These are phyloP conservation scores for Aotearoamyces nothofagi DNA, from an alignment of 2,329 filamentous ascomycete species.

Conservation along the genomic window DNA sequence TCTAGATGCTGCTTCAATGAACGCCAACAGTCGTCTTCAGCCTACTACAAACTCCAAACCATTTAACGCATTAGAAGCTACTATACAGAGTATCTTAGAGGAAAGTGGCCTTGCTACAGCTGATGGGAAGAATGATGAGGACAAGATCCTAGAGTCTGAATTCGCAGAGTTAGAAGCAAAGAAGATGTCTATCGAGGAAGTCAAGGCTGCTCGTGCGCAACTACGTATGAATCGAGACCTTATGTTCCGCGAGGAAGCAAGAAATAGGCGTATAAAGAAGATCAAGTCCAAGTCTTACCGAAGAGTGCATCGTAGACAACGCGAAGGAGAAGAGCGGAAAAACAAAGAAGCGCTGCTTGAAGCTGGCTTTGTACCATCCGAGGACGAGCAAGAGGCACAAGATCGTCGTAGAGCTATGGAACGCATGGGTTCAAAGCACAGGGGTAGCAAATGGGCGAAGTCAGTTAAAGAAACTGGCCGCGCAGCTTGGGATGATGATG, in stretches of 20 bases:
- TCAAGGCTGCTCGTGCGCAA: slow-evolving; percentile 56
- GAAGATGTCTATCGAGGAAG: slow-evolving; percentile 56
- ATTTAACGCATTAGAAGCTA: slow-evolving; percentile 68
- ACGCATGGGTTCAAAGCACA: slow-evolving; percentile 54
- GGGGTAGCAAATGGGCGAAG: slow-evolving; percentile 60
- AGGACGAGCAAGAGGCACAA: slow-evolving; percentile 46
- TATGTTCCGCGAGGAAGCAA: slow-evolving; percentile 75
- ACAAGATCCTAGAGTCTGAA: slow-evolving; percentile 44
- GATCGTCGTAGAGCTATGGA: slow-evolving; percentile 52
- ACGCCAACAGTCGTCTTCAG: slow-evolving; percentile 46
- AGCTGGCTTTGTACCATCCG: slow-evolving; percentile 42
- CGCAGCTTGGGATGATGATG: slow-evolving; percentile 55
- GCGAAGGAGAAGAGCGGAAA: slow-evolving; percentile 39
- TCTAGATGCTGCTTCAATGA: slow-evolving; percentile 41
- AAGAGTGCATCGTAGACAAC: slow-evolving; percentile 74
- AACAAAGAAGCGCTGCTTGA: slow-evolving; percentile 42
- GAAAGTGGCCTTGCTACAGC: slow-evolving; percentile 61
- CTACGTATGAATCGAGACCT: slow-evolving; percentile 71
- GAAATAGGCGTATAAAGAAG: slow-evolving; percentile 89
- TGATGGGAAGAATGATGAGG: slow-evolving; percentile 43
- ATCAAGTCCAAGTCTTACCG: slow-evolving; percentile 97
- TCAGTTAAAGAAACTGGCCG: slow-evolving; percentile 48
- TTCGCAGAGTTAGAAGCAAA: slow-evolving; percentile 57
- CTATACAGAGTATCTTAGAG: slow-evolving; percentile 78
- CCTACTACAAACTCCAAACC: slow-evolving; percentile 49